Percentiles rank a stretch among this genome's conserved stretches.
Conservation (phyloP, 768 basidiomycete species). For the Fistulinella prunicolor region DNA sequence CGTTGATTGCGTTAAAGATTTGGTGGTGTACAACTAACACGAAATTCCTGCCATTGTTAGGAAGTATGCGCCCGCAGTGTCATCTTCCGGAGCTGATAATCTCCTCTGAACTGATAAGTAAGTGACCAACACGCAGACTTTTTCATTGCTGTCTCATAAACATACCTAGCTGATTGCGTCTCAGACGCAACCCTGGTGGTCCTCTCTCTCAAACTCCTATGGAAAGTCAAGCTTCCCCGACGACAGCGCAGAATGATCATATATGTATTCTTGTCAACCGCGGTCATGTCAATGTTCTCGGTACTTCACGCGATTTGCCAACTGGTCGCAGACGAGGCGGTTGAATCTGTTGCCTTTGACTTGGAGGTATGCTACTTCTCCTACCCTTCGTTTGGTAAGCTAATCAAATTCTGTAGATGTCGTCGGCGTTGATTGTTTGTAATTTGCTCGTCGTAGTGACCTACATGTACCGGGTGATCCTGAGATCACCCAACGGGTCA, state of each 20-base stretch:
- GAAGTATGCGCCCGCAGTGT: no score
- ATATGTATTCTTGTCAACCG: slow-evolving; percentile 8
- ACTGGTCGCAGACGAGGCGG: background rate
- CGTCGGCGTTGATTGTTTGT: slow-evolving; percentile 7
- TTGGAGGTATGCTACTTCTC: slow-evolving; percentile 1
- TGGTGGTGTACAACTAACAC: no score
- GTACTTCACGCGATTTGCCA: background rate
- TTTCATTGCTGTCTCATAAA: no score
- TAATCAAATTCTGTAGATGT: no score
- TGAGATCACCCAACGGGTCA: background rate
- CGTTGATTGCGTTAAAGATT: no score
- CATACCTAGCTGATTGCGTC: slow-evolving; percentile 8
- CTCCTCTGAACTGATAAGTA: no score
- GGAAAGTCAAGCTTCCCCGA: slow-evolving; percentile 13
- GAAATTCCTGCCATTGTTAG: no score
- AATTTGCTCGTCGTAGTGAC: slow-evolving; percentile 14
- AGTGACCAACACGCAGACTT: no score
- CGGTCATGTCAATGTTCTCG: slow-evolving; percentile 4
- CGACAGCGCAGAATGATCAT: slow-evolving; percentile 17
- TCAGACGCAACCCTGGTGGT: background rate
- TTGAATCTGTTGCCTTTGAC: background rate
- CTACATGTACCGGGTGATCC: slow-evolving; percentile 7
- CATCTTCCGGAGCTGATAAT: no score
- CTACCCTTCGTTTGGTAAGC: no score
- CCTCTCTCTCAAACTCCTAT: slow-evolving; percentile 13